Percentiles rank a stretch among this genome's conserved stretches.
Evolutionary conservation across 306 rosid genomes (phyloP).

Genomic region (Rosa multiflora): DNA sequence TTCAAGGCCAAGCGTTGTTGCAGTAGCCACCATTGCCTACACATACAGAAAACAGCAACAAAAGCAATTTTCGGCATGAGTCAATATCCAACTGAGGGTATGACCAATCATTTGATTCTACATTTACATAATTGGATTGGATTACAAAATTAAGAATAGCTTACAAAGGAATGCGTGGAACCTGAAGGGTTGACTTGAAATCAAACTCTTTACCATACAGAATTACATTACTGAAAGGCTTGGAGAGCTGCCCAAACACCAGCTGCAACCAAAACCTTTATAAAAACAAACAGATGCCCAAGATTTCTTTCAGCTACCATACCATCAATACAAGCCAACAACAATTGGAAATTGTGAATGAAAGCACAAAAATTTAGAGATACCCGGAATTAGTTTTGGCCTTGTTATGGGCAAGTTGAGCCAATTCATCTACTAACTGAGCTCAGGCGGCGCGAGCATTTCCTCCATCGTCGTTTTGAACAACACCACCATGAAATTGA

Average conservation of each 20-base stretch:
- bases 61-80: constrained; percentile 23
- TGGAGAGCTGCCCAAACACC: constrained; percentile 71
- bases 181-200: constrained; percentile 52
- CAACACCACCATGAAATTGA: no score
- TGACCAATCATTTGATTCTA: background rate
- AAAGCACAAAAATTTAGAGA: background rate
- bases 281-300: background rate
- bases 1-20: constrained; percentile 76
- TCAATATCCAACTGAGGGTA: constrained; percentile 7
- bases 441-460: constrained; percentile 5
- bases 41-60: constrained; percentile 32
- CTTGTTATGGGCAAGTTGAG: constrained; percentile 74
- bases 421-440: constrained; percentile 42
- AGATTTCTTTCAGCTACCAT: background rate
- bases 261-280: constrained; percentile 77
- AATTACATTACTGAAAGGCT: constrained; percentile 68
- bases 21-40: constrained; percentile 86
- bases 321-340: constrained; percentile 5
- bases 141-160: constrained; percentile 5
- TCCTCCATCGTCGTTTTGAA: no score
- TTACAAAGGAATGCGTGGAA: constrained; percentile 93
- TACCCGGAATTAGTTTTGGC: constrained; percentile 35
- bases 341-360: background rate
- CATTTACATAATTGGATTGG: background rate
- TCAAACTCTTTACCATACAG: constrained; percentile 69